phyloP scores from a whole-genome alignment of 2,329 filamentous ascomycete species.

The Calonectria fujianensis region DNA sequence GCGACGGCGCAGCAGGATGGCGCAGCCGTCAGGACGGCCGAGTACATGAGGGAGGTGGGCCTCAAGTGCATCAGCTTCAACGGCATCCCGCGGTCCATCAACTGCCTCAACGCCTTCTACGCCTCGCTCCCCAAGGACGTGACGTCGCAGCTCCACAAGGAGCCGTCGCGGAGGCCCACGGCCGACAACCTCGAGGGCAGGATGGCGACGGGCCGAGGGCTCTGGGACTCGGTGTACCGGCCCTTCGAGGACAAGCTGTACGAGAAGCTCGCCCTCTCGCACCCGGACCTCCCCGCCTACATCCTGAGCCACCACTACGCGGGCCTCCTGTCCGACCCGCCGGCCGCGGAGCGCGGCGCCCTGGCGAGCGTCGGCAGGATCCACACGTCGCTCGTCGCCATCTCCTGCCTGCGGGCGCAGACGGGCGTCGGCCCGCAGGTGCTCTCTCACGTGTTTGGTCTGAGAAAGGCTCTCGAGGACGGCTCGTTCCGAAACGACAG shows the following conservation, averaged over 20 bases:
- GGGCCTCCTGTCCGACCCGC: constrained; percentile 82
- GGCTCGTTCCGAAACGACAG: constrained; percentile 69
- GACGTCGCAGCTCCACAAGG: constrained; percentile 70
- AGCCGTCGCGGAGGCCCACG: constrained; percentile 73
- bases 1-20: constrained; percentile 58
- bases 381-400: constrained; percentile 82
- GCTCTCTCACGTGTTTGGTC: constrained; percentile 85
- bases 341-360: constrained; percentile 60
- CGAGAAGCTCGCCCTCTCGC: constrained; percentile 81
- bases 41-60: constrained; percentile 84
- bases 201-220: constrained; percentile 74
- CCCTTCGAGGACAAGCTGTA: constrained; percentile 84
- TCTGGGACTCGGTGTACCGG: constrained; percentile 87
- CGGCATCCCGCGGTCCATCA: constrained; percentile 89
- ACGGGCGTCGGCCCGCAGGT: constrained; percentile 90
- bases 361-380: constrained; percentile 78
- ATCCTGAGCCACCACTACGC: constrained; percentile 86
- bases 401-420: constrained; percentile 85
- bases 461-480: constrained; percentile 85
- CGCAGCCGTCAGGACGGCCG: constrained; percentile 71
- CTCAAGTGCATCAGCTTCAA: constrained; percentile 88
- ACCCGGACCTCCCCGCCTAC: constrained; percentile 88
- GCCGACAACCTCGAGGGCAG: constrained; percentile 72
- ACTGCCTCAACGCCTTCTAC: constrained; percentile 84
- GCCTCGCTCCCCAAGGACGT: constrained; percentile 76